A percentile compares a stretch with the other conserved stretches of the same genome.
Evolutionary conservation across 129 eudicot genomes (phyloP).

Genomic region (Lactuca sativa): DNA sequence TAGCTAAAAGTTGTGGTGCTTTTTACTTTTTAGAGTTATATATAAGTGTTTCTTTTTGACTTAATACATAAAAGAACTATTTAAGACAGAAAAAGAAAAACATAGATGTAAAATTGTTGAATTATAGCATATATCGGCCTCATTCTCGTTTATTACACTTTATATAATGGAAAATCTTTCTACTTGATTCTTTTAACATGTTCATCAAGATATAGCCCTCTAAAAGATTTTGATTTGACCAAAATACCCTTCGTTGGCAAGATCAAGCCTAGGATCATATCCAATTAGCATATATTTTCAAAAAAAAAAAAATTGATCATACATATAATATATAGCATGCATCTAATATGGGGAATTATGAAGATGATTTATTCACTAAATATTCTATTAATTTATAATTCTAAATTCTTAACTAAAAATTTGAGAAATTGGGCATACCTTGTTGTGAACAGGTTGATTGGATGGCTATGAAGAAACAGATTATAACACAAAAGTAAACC

Average conservation of each 20-base stretch:
- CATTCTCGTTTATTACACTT: too few species aligned
- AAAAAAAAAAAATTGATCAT: neutral
- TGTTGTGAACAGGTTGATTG: conserved; percentile 52
- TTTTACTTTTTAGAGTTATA: too few species aligned
- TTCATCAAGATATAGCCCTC: conserved; percentile 24
- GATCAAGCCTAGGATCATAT: conserved; percentile 15
- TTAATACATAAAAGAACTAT: too few species aligned
- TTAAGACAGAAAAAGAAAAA: too few species aligned
- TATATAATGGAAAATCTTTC: neutral
- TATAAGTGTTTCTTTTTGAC: too few species aligned
- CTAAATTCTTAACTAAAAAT: neutral
- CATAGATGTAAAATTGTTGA: too few species aligned
- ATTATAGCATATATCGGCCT: too few species aligned
- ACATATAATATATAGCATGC: conserved; percentile 13
- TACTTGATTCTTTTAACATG: conserved; percentile 11
- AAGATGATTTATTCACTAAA: conserved; percentile 1
- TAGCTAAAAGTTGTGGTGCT: too few species aligned
- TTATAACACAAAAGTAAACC: conserved; percentile 36
- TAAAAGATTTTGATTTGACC: conserved; percentile 11
- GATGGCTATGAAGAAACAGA: conserved; percentile 42
- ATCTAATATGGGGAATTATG: conserved; percentile 19
- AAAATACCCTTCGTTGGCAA: conserved; percentile 13
- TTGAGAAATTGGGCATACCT: conserved; percentile 39
- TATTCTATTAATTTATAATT: neutral
- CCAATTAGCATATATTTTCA: neutral